These are phyloP conservation scores for Globisporangium emineosum DNA, from an alignment of 352 stramenopile species.

Conservation along the genomic window DNA sequence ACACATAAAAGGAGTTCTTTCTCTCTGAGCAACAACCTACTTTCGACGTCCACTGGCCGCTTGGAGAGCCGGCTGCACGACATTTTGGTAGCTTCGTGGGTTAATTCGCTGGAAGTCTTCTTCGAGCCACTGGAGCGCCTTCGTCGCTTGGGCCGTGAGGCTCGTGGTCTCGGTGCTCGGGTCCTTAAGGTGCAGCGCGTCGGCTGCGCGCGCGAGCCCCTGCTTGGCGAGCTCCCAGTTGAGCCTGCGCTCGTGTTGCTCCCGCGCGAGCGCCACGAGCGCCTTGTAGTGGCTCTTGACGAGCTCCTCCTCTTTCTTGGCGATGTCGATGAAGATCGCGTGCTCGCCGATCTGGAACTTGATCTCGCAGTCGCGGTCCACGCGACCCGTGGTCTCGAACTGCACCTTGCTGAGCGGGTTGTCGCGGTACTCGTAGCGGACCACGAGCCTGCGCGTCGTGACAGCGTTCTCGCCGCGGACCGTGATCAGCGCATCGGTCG, in stretches of 20 bases:
- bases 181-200: conserved; percentile 32
- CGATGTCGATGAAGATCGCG: conserved; percentile 50
- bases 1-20: not conserved
- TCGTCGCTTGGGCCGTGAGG: conserved; percentile 24
- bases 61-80: conserved; percentile 16
- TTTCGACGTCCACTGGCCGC: not conserved
- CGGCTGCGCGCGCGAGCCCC: conserved; percentile 26
- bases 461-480: conserved; percentile 35
- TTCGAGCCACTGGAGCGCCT: conserved; percentile 29
- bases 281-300: conserved; percentile 54
- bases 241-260: conserved; percentile 32
- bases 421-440: conserved; percentile 41
- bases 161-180: conserved; percentile 16
- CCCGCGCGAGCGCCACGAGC: conserved; percentile 36
- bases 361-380: conserved; percentile 65
- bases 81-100: conserved; percentile 31
- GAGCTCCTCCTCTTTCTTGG: conserved; percentile 38
- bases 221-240: conserved; percentile 35
- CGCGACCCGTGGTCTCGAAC: conserved; percentile 52
- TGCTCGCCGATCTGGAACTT: conserved; percentile 48
- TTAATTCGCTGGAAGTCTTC: conserved; percentile 29
- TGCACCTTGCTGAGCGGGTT: conserved; percentile 26
- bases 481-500: conserved; percentile 53
- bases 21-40: not conserved
- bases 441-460: conserved; percentile 48